Percentiles rank a stretch among this genome's conserved stretches.
These are phyloP conservation scores for Monosporascus cannonballus DNA, from an alignment of 2,329 filamentous ascomycete genomes.

Conservation along the genomic window DNA sequence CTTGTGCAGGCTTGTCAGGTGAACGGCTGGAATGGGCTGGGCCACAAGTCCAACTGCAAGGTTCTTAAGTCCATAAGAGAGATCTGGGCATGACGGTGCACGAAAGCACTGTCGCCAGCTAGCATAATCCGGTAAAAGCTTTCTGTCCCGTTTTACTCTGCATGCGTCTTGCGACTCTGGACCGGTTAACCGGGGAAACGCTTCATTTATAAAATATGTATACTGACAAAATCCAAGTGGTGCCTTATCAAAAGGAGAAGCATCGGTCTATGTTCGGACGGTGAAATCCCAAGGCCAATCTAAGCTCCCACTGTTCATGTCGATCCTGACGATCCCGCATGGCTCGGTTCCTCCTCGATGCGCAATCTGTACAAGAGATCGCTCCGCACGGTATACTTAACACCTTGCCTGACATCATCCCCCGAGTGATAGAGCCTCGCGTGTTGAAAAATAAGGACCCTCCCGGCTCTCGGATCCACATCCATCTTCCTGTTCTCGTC, in stretches of 20 bases:
- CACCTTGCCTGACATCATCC: constrained; percentile 42
- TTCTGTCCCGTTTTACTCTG: no score
- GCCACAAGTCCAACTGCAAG: constrained; percentile 40
- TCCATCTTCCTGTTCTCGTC: constrained; percentile 39
- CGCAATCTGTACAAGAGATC: constrained; percentile 42
- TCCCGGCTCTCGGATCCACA: constrained; percentile 49
- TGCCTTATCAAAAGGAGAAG: no score
- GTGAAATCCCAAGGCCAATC: no score
- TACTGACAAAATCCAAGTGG: no score
- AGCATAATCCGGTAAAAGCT: no score
- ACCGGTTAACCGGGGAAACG: no score
- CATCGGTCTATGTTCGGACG: no score
- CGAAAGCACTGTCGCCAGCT: no score
- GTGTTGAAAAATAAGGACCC: constrained; percentile 58
- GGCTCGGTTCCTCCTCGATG: background rate
- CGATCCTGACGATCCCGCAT: background rate
- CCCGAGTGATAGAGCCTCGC: constrained; percentile 44
- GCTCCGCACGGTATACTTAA: constrained; percentile 52
- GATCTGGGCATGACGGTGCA: constrained; percentile 25
- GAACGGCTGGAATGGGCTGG: constrained; percentile 34
- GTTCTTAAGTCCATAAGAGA: constrained; percentile 32
- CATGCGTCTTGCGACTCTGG: no score
- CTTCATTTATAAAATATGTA: no score
- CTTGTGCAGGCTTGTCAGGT: constrained; percentile 34
- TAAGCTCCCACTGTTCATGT: background rate